These are phyloP conservation scores for Alnus glutinosa DNA, from an alignment of 306 rosid genomes.

Conservation along the genomic window DNA sequence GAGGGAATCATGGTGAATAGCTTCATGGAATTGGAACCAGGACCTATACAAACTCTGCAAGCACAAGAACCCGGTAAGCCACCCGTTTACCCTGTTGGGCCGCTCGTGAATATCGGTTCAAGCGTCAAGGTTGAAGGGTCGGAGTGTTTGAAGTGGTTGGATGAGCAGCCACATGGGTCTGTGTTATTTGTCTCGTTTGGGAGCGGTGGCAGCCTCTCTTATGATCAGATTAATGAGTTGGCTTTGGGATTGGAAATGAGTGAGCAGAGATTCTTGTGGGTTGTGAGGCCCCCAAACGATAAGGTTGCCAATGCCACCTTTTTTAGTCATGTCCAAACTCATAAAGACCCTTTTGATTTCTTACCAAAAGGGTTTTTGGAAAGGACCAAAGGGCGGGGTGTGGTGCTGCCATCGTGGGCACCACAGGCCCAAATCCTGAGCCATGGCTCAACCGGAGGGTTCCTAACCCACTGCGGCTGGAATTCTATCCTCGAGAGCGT, in stretches of 20 bases:
- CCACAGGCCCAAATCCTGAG: slow-evolving; percentile 64
- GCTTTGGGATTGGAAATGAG: slow-evolving; percentile 57
- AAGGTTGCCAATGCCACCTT: slow-evolving; percentile 28
- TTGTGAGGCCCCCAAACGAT: slow-evolving; percentile 47
- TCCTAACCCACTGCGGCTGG: slow-evolving; percentile 87
- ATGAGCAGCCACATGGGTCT: slow-evolving; percentile 50
- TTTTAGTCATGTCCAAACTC: slow-evolving; percentile 38
- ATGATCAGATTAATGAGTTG: slow-evolving; percentile 37
- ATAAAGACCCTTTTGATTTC: slow-evolving; percentile 36
- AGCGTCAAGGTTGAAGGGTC: neutral
- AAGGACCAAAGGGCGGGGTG: slow-evolving; percentile 48
- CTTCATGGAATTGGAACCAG: slow-evolving; percentile 32
- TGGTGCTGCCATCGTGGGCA: slow-evolving; percentile 63
- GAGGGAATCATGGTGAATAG: slow-evolving; percentile 44
- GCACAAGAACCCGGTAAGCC: slow-evolving; percentile 12
- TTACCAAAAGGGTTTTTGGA: slow-evolving; percentile 62
- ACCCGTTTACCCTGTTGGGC: slow-evolving; percentile 39
- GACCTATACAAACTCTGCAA: slow-evolving; percentile 9
- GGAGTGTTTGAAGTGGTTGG: slow-evolving; percentile 59
- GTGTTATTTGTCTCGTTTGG: slow-evolving; percentile 59
- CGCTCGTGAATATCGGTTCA: slow-evolving; percentile 21
- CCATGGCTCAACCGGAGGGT: slow-evolving; percentile 68
- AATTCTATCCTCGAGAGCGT: slow-evolving; percentile 65
- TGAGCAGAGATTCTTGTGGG: slow-evolving; percentile 55
- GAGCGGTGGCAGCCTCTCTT: slow-evolving; percentile 55